Conservation (phyloP, 2,329 filamentous ascomycete species). For the Epicoccum nigrum region DNA sequence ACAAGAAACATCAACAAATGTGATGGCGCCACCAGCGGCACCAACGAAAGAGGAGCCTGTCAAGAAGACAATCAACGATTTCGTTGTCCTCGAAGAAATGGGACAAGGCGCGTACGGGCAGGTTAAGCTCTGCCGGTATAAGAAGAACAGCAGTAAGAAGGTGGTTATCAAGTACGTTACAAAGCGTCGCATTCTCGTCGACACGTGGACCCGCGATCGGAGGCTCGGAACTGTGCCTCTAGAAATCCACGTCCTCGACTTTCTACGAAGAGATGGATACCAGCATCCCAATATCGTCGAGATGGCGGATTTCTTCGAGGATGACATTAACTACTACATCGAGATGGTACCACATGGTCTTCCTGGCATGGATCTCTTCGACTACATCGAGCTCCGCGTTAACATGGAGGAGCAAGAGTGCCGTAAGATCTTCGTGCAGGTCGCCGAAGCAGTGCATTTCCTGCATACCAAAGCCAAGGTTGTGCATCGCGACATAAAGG, state of each 20-base stretch:
- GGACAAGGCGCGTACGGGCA: conserved; percentile 97
- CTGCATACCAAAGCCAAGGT: conserved; percentile 88
- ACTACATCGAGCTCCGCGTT: conserved; percentile 94
- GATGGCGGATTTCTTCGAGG: conserved; percentile 74
- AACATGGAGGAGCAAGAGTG: conserved; percentile 97
- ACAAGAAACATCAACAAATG: conserved; percentile 10
- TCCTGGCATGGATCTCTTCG: conserved; percentile 97
- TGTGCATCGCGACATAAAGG: conserved; percentile 97
- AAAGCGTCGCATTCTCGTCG: conserved; percentile 92
- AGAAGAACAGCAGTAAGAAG: conserved; percentile 75
- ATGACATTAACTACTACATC: conserved; percentile 95
- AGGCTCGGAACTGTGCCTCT: conserved; percentile 91
- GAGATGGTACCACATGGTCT: conserved; percentile 96
- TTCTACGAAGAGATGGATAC: conserved; percentile 75
- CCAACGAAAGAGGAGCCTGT: conserved; percentile 28
- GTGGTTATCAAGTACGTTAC: conserved; percentile 98
- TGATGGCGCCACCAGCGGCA: conserved; percentile 23
- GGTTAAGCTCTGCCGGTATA: conserved; percentile 91
- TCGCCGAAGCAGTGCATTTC: conserved; percentile 87
- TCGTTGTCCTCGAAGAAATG: conserved; percentile 95
- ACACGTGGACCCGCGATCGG: conserved; percentile 96
- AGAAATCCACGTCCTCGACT: conserved; percentile 96
- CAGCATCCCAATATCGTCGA: conserved; percentile 71
- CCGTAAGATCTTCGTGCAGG: conserved; percentile 92
- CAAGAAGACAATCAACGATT: conserved; percentile 90